phyloP scores from a whole-genome alignment of 106 monocot genomes.

The Ottelia alismoides region DNA sequence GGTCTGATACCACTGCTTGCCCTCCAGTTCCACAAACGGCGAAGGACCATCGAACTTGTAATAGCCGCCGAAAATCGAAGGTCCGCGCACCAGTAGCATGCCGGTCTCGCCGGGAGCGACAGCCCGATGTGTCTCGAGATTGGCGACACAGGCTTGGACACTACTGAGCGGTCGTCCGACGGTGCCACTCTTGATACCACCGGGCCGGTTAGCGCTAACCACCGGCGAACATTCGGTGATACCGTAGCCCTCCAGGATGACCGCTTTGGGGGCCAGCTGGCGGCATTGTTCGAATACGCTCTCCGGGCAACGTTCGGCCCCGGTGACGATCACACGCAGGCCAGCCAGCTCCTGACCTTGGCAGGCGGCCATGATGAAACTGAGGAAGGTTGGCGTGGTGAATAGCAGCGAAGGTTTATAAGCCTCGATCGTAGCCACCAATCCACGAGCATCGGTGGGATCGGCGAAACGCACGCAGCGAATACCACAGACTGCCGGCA shows the following conservation, averaged over 20 bases:
- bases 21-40: neutral
- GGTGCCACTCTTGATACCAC: neutral
- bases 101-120: neutral
- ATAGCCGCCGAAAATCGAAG: neutral
- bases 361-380: neutral
- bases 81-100: neutral
- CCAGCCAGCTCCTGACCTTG: neutral
- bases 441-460: neutral
- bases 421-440: neutral
- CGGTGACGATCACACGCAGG: neutral
- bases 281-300: neutral
- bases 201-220: neutral
- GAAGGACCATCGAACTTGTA: neutral
- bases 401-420: neutral
- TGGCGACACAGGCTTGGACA: neutral
- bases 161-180: neutral
- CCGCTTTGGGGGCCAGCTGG: neutral
- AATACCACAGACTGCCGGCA: neutral
- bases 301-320: neutral
- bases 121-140: neutral
- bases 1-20: neutral
- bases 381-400: neutral
- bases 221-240: neutral
- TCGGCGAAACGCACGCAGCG: neutral
- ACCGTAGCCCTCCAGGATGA: neutral